Base-by-base conservation (phyloP, 306 rosid species). In the Phaseolus lunatus region DNA sequence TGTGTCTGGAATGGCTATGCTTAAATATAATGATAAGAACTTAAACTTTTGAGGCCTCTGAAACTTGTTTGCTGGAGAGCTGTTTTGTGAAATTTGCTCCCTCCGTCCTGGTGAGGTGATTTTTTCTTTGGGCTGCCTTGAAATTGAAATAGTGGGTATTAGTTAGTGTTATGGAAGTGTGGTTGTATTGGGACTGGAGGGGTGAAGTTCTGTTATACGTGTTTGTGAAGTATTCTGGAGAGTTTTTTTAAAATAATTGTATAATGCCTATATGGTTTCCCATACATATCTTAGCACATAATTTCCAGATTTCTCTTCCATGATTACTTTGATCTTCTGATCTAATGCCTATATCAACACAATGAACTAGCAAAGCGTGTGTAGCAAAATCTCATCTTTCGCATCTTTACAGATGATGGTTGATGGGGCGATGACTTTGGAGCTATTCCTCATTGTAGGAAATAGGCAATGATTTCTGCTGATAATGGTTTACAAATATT, bases 151-250 rank as follows among this genome's bases (percentile, higher is more conserved):
- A 64, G n/a, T 53, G 57, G 53, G 80, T 39, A 29, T 52, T 49
- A 9, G 74, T 61, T 61, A 62, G 57, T 83, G 61, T 39, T 29
- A 27, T 71, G 67, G n/a, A 29, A 29, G 61, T 63, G 67, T 41
- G 41, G 53, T 65, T 65, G 58, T 41, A 54, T 62, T 72, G 16
- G 5, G 9, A 52, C 31, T 71, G 20, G 63, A 7, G 29, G 45
- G 31, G 39, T 67, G 70, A 77, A 45, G 27, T 44, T 50, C 9
- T 61, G 26, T 53, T 41, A 50, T 23, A 26, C 4, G 48, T 66
- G 44, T 52, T 1, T 67, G 26, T 47, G 52, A 67, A 15, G 3
- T 20, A 31, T 35, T 9, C 19, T 8, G 50, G 53, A 16, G 9
- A n/a, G 9, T 29, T 47, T 19, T 54, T 26, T 24, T 24, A 22